Evolutionary conservation across 2,329 filamentous ascomycete species (phyloP).

Genomic region (Dryadomyces quercus-mongolicae): DNA sequence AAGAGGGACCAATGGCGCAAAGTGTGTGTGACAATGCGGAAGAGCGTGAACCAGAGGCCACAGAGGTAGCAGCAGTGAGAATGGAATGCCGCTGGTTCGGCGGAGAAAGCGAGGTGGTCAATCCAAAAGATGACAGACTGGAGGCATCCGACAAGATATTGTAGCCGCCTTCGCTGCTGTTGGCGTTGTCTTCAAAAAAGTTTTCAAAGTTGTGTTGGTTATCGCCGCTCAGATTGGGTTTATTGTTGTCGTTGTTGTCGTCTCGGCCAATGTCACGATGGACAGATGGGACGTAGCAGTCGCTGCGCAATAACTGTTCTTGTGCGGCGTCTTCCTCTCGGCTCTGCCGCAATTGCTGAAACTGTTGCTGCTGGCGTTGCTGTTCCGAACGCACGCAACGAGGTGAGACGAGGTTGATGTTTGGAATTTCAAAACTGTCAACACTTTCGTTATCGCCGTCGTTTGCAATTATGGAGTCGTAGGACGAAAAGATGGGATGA

Average conservation of each 20-base stretch:
- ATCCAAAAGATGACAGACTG: slow-evolving; percentile 22
- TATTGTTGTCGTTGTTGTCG: not conserved
- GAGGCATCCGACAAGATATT: slow-evolving; percentile 1
- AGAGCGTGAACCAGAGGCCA: slow-evolving; percentile 22
- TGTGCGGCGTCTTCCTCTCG: not conserved
- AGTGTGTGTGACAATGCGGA: slow-evolving; percentile 14
- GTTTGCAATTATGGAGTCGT: not conserved
- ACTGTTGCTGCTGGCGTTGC: not conserved
- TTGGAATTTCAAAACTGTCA: slow-evolving; percentile 13
- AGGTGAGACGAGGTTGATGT: slow-evolving; percentile 5
- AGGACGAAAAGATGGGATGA: not conserved
- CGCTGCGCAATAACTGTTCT: not conserved
- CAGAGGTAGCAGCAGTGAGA: slow-evolving; percentile 26
- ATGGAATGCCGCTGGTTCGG: slow-evolving; percentile 24
- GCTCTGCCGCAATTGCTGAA: not conserved
- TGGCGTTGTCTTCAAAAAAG: slow-evolving; percentile 4
- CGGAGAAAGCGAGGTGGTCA: slow-evolving; percentile 18
- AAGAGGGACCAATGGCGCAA: slow-evolving; percentile 3
- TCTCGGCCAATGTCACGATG: not conserved
- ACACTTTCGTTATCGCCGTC: slow-evolving; percentile 9
- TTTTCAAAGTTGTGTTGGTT: not conserved
- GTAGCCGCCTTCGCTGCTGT: slow-evolving; percentile 12
- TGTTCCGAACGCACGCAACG: not conserved
- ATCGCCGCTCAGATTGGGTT: not conserved
- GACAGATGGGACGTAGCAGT: not conserved